Conservation (phyloP, 2,329 filamentous ascomycete genomes). For the Fusarium nygamai region DNA sequence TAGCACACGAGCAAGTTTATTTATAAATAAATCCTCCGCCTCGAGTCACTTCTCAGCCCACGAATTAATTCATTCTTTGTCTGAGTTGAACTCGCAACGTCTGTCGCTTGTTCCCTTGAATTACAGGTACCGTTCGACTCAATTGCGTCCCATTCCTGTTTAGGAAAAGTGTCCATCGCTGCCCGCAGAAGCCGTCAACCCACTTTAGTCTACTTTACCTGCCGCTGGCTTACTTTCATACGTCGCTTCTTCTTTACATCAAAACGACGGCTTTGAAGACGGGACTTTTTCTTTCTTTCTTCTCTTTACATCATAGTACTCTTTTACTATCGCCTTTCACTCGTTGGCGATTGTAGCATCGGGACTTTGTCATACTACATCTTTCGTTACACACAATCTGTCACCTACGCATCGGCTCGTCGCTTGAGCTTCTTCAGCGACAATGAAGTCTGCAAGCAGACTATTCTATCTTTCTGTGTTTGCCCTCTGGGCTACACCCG, state of each 20-base stretch:
- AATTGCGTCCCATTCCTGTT: conserved; percentile 4
- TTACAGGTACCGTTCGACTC: conserved; percentile 29
- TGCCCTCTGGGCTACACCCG: conserved; percentile 62
- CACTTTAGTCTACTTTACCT: conserved; percentile 36
- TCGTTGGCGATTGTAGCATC: conserved; percentile 12
- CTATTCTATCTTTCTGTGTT: conserved; percentile 67
- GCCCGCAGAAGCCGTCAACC: conserved; percentile 37
- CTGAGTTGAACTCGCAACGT: neutral
- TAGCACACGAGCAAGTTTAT: conserved; percentile 4
- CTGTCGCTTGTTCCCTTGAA: neutral
- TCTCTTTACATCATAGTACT: neutral
- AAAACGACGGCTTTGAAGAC: conserved; percentile 4
- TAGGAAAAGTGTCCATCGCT: conserved; percentile 29
- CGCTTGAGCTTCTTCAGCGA: conserved; percentile 12
- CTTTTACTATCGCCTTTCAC: conserved; percentile 14
- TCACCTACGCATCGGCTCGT: neutral
- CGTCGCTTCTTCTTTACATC: conserved; percentile 37
- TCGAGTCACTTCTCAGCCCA: neutral
- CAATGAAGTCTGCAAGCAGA: conserved; percentile 64
- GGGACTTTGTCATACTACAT: neutral
- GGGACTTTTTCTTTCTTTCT: neutral
- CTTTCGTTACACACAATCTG: neutral
- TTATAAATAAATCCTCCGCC: conserved; percentile 2
- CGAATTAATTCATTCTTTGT: neutral
- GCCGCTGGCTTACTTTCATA: conserved; percentile 29